Evolutionary conservation across 148 eudicot species (phyloP), one percentile per base, ranked within the genome.

Genomic region (Tetragonia tetragonoides): DNA sequence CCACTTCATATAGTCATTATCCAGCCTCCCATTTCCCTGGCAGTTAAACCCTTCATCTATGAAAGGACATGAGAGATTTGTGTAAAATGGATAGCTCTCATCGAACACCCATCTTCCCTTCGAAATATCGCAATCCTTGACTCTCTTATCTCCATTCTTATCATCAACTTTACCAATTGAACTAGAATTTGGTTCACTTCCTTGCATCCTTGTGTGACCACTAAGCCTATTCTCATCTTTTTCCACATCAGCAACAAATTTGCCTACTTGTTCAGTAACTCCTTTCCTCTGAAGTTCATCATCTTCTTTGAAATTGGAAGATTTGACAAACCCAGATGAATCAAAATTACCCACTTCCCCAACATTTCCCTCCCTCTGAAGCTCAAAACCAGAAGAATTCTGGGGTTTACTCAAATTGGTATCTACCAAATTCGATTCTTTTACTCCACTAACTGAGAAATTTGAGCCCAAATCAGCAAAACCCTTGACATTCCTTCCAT

Each of bases 21-120:
- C 94, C 80, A 79, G 80, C 83, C 99, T 91, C 17, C 97, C 96
- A 86, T 95, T 92, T 7, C 84, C 85, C 73, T 80, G 81, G 81
- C 99, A 95, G 77, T 86, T 81, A 65, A 95, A 95, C n/a, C 97
- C 97, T 84, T 94, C 99, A 82, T 95, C 99, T 54, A 93, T 93
- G 73, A 85, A 93, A 40, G 97, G 96, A 72, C 97, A 95, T 56
- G 92, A 76, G 38, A 49, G 72, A 84, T 87, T 91, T 75, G 90
- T 89, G 74, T 93, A 95, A 86, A 91, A 83, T 60, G 99, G 89
- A 68, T 88, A 91, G 57, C 81, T 90, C 49, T 87, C 94, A 83
- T 95, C 97, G 83, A 80, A 86, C 49, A 95, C 90, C 99, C 99
- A 95, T 72, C 57, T 87, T 74, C 99, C 99, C 61, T 77, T 84